These are phyloP conservation scores for Lanmaoa pseudosensibilis DNA, from an alignment of 768 basidiomycete genomes.

Conservation along the genomic window DNA sequence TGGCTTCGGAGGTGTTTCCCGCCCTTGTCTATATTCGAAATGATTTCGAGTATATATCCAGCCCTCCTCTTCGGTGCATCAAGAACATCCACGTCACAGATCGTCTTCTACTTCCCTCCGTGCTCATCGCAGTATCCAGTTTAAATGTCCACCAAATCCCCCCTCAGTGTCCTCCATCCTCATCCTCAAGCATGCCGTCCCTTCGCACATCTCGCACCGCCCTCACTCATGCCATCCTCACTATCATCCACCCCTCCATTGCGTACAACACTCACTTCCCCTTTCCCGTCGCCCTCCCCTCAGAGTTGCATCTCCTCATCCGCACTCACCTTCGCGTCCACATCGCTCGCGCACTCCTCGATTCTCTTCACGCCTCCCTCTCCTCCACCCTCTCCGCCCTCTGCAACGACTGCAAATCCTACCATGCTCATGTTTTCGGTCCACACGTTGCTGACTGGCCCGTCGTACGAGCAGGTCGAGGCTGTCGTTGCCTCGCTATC, in stretches of 20 bases:
- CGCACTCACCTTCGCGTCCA: constrained; percentile 46
- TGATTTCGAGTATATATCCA: no score
- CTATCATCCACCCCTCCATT: constrained; percentile 47
- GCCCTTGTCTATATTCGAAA: constrained; percentile 7
- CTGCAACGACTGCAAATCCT: constrained; percentile 50
- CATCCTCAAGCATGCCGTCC: constrained; percentile 17
- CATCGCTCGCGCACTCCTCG: constrained; percentile 43
- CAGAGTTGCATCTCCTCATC: constrained; percentile 54
- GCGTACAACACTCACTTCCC: constrained; percentile 26
- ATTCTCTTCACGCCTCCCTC: constrained; percentile 44
- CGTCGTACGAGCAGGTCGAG: constrained; percentile 43
- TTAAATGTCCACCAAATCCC: constrained; percentile 16
- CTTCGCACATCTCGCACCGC: constrained; percentile 42
- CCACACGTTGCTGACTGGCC: constrained; percentile 54
- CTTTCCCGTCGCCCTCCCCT: constrained; percentile 38
- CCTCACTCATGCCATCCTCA: constrained; percentile 55
- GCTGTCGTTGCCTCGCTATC: constrained; percentile 45
- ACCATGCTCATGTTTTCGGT: constrained; percentile 55
- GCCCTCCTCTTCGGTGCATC: no score
- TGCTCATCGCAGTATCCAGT: constrained; percentile 19
- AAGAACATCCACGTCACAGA: background rate
- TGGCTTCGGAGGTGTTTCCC: constrained; percentile 13
- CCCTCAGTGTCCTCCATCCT: no score
- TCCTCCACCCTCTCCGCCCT: constrained; percentile 31
- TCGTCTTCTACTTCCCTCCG: constrained; percentile 23